These are phyloP conservation scores for Cenchrus purpureus DNA, from an alignment of 176 grass and related monocot species.

Conservation along the genomic window DNA sequence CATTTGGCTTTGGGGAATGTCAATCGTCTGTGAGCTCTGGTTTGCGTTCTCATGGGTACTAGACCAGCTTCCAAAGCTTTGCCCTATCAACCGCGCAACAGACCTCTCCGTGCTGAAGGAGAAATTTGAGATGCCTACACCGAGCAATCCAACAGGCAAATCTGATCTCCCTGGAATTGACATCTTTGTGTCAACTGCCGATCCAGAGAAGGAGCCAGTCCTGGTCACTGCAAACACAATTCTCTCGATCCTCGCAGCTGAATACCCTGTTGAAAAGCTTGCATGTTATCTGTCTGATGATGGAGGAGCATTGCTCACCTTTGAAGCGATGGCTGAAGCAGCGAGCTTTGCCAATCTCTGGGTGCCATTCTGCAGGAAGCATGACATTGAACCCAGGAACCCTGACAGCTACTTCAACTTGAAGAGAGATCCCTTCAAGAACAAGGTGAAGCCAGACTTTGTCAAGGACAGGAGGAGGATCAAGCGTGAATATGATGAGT, in stretches of 20 bases:
- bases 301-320: conserved; percentile 92
- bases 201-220: conserved; percentile 93
- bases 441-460: conserved; percentile 90
- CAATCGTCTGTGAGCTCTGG: conserved; percentile 92
- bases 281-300: conserved; percentile 94
- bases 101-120: conserved; percentile 91
- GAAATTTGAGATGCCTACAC: conserved; percentile 78
- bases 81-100: conserved; percentile 80
- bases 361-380: conserved; percentile 98
- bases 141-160: conserved; percentile 81
- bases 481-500: conserved; percentile 96
- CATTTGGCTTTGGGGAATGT: conserved; percentile 95
- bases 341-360: conserved; percentile 89
- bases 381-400: conserved; percentile 91
- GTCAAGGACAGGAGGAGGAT: conserved; percentile 91
- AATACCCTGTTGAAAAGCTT: conserved; percentile 96
- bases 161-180: conserved; percentile 92
- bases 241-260: conserved; percentile 86
- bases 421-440: conserved; percentile 90
- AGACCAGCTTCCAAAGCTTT: conserved; percentile 96
- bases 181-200: conserved; percentile 89
- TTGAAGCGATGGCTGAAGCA: conserved; percentile 97
- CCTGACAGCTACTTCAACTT: conserved; percentile 94
- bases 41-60: conserved; percentile 98
- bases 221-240: conserved; percentile 98